phyloP scores from a whole-genome alignment of 805 yeast species.

The Wickerhamiella lipophila region DNA sequence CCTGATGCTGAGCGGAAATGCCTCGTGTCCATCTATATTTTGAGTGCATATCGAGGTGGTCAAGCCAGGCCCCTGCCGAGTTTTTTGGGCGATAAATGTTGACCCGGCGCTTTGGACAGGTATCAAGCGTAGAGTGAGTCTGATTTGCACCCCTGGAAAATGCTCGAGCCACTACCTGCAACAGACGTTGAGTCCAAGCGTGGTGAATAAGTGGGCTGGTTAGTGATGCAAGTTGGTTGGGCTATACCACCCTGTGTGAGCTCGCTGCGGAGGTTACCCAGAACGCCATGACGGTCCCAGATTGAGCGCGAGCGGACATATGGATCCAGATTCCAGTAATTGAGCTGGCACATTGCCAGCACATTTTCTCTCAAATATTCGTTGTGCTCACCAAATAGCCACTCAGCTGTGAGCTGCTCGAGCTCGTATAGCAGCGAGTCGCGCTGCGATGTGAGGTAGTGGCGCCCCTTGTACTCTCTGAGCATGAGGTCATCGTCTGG shows the following conservation, averaged over 20 bases:
- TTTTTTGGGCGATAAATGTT: no score
- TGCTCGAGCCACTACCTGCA: neutral
- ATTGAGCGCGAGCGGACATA: constrained; percentile 66
- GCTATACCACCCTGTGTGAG: constrained; percentile 13
- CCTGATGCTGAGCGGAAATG: no score
- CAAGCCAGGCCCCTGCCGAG: no score
- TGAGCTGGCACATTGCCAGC: constrained; percentile 26
- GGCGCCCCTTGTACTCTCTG: neutral
- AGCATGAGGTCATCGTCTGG: constrained; percentile 3
- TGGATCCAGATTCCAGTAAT: constrained; percentile 64
- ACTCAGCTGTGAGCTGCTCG: constrained; percentile 6
- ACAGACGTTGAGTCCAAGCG: neutral
- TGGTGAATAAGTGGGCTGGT: neutral
- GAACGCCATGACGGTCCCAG: constrained; percentile 62
- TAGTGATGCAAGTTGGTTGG: neutral
- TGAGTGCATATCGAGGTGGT: no score
- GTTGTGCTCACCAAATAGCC: constrained; percentile 7
- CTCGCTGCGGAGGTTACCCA: constrained; percentile 32
- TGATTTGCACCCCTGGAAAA: neutral
- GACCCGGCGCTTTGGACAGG: no score
- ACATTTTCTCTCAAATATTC: neutral
- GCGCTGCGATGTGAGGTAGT: neutral
- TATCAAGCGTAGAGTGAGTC: neutral
- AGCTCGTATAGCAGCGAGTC: constrained; percentile 1
- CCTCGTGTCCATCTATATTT: no score